Evolutionary conservation across 176 grass and related monocot species (phyloP), one percentile per base, ranked within the genome.

Genomic region (Triticum urartu): DNA sequence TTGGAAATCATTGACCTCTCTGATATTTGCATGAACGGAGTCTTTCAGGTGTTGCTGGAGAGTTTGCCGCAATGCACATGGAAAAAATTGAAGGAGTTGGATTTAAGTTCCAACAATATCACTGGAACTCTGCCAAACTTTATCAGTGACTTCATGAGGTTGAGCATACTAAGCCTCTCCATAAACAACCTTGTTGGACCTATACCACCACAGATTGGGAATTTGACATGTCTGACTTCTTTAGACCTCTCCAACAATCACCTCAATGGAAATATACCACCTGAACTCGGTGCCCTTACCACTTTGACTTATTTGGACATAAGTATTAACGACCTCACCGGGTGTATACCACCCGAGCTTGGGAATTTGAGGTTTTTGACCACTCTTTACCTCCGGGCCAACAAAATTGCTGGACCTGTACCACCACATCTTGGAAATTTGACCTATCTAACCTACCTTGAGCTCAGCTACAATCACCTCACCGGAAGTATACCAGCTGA

Each of bases 121-220:
- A 73, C 47, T 4, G 88, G 91, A 47, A 50, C 8, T 6, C 24
- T 88, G 50, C 39, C 89, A 9, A 38, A 50, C 1, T 35, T 59
- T 24, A 86, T 82, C 6, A 28, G 62, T 45, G 5, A 33, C 11
- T 18, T 80, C 20, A 20, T 9, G 1, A 45, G 58, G 10, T 42
- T 93, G 12, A 22, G 0, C 3, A 24, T 12, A 17, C 43, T 90
- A 35, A 38, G 71, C 2, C 40, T 90, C 24, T 20, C 20, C 10
- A 0, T 0, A 4, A 33, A 7, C 26, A 40, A 2, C 9, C 34
- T 72, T 38, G n/a, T 3, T n/a, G 68, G 68, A 40, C 10, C 18
- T 40, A 72, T 72, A 38, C 68, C 68, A 72, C 68, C 35, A 11
- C 9, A 11, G 9, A 5, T 72, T 22, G 68, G 68, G 36, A 5